Evolutionary conservation across 2,329 filamentous ascomycete species (phyloP), one percentile per base, ranked within the genome.

Genomic region (Lachnellula arida): DNA sequence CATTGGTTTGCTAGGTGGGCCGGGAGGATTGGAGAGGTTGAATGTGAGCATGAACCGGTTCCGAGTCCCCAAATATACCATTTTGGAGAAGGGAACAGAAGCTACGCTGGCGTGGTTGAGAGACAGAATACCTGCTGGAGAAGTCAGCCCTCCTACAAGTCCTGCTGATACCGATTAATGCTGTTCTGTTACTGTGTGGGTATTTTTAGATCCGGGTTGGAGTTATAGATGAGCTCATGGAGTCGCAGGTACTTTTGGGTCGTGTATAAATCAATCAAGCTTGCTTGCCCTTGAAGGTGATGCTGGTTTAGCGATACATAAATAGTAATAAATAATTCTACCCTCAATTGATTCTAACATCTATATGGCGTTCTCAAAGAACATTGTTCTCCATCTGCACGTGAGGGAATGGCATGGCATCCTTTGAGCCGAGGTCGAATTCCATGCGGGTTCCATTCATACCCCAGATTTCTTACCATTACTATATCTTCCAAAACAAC

Each of bases 41-140:
- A 87, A 96, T 48, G 87, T 96, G 4, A 82, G 82, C 28, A 91
- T 91, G 0, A 97, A 97, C 70, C 80, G 85, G 34, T 97, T 97
- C 73, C 81, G 90, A 34, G 91, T 97, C 34, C 93, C 93, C 0
- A 84, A 89, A 55, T 92, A 88, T 75, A 88, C 88, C 60, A 81
- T 96, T 6, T 74, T 97, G 48, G 88, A 93, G 58, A 88, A 91
- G 60, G 93, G 93, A 0, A 97, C 92, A 0, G 91, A 96, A 65
- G 87, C 89, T 2, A 86, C 91, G 0, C 74, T 97, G 62, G 79
- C 85, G 49, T 96, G 91, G 88, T 72, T 97, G 50, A 81, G 89
- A 58, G 88, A 90, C 28, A 81, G 87, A 54, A 87, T 96, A 37
- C 85, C 89, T 79, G 79, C 77, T 71, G 61, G 59, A 4, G 68